phyloP scores from a whole-genome alignment of 2,329 filamentous ascomycete genomes.

The Pseudogymnoascus destructans region DNA sequence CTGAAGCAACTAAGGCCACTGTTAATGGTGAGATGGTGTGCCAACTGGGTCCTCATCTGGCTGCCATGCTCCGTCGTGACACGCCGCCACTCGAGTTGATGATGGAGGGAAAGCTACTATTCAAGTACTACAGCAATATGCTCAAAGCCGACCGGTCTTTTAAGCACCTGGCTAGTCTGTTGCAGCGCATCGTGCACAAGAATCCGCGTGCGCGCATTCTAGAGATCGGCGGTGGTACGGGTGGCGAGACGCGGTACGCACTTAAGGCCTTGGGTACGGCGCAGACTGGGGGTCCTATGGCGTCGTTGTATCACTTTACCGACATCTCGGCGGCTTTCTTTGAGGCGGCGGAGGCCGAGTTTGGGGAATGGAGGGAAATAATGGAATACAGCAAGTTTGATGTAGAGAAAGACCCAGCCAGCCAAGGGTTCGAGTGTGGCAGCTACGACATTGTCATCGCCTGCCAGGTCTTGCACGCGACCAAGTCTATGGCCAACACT shows the following conservation, averaged over 20 bases:
- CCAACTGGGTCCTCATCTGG: background rate
- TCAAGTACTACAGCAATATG: background rate
- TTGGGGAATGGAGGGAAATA: conserved; percentile 6
- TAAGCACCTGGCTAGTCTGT: background rate
- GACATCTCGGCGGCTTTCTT: conserved; percentile 23
- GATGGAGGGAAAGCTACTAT: background rate
- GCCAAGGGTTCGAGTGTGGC: conserved; percentile 17
- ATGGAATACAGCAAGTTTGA: conserved; percentile 24
- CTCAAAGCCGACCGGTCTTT: background rate
- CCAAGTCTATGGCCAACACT: conserved; percentile 17
- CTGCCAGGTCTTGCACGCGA: conserved; percentile 20
- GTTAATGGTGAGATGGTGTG: background rate
- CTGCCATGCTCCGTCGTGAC: background rate
- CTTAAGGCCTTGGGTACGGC: background rate
- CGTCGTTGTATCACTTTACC: background rate
- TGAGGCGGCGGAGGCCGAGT: conserved; percentile 18
- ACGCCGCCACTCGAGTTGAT: background rate
- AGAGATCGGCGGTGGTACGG: conserved; percentile 32
- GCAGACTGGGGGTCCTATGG: background rate
- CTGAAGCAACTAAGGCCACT: background rate
- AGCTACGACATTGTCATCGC: conserved; percentile 21
- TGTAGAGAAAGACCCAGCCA: conserved; percentile 13
- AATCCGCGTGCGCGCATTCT: conserved; percentile 26
- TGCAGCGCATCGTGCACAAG: conserved; percentile 19
- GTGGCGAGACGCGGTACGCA: conserved; percentile 20